A percentile compares a stretch with the other conserved stretches of the same genome.
Evolutionary conservation across 1,284 basidiomycete species (phyloP).

Genomic region (Heliocybe sulcata): DNA sequence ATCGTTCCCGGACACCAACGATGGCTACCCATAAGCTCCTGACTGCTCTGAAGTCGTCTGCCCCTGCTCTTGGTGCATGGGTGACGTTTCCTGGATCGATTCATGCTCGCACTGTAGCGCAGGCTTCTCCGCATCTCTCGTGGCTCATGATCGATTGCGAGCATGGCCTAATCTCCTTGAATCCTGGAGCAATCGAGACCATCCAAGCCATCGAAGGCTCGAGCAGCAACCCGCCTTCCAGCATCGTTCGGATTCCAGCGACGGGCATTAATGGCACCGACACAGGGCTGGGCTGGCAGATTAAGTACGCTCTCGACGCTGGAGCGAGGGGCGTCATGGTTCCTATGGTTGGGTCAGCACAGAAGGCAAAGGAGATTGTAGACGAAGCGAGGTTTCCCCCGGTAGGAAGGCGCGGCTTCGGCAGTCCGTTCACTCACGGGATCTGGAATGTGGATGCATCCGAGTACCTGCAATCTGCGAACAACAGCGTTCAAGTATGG

Average conservation of each 20-base stretch:
- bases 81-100: conserved; percentile 49
- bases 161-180: conserved; percentile 48
- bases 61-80: conserved; percentile 44
- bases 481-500: conserved; percentile 51
- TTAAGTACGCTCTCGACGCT: conserved; percentile 60
- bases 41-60: not conserved
- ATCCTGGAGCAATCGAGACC: conserved; percentile 47
- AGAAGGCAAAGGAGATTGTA: conserved; percentile 50
- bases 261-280: conserved; percentile 34
- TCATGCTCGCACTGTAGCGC: conserved; percentile 47
- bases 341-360: conserved; percentile 56
- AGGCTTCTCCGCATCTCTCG: conserved; percentile 45
- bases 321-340: conserved; percentile 57
- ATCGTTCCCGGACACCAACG: not conserved
- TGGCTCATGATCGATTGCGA: conserved; percentile 64
- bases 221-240: conserved; percentile 33
- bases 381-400: conserved; percentile 52
- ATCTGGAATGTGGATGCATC: conserved; percentile 41
- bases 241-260: conserved; percentile 54
- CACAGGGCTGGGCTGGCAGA: conserved; percentile 53
- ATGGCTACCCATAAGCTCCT: not conserved
- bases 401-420: conserved; percentile 49
- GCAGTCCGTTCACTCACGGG: conserved; percentile 49
- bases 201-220: conserved; percentile 43
- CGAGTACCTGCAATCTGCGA: conserved; percentile 51